Conservation (phyloP, 495 filamentous ascomycete species). For the Hyphodiscus hymeniophilus region DNA sequence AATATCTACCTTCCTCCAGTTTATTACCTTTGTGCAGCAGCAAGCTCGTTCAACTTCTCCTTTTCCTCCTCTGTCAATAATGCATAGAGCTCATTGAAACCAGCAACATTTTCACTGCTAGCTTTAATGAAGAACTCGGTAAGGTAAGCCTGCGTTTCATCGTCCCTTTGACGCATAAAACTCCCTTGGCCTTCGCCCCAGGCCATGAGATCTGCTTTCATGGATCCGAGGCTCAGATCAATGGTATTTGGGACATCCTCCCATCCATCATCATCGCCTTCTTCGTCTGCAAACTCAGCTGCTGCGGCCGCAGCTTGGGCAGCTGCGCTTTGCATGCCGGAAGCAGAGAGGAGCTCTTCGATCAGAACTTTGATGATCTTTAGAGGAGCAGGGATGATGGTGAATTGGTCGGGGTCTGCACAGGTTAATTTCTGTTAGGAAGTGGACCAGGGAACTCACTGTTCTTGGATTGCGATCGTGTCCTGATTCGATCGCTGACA, state of each 20-base stretch:
- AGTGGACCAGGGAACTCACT: slow-evolving; percentile 34
- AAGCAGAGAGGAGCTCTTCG: slow-evolving; percentile 71
- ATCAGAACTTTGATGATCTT: slow-evolving; percentile 96
- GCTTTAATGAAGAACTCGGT: slow-evolving; percentile 72
- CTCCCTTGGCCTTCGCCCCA: slow-evolving; percentile 49
- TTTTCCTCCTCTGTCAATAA: slow-evolving; percentile 66
- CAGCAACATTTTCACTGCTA: slow-evolving; percentile 54
- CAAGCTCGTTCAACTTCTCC: slow-evolving; percentile 47
- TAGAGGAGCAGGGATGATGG: slow-evolving; percentile 75
- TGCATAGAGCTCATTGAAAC: slow-evolving; percentile 66
- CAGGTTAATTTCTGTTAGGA: neutral
- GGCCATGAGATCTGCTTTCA: slow-evolving; percentile 71
- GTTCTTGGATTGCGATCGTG: slow-evolving; percentile 73
- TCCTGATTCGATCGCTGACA: slow-evolving; percentile 79
- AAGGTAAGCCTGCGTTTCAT: slow-evolving; percentile 83
- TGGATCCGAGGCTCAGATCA: slow-evolving; percentile 59
- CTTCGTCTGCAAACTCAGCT: slow-evolving; percentile 45
- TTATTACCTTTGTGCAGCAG: slow-evolving; percentile 4
- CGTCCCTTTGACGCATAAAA: slow-evolving; percentile 65
- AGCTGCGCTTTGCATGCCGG: slow-evolving; percentile 30
- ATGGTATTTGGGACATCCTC: slow-evolving; percentile 85
- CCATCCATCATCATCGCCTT: slow-evolving; percentile 61
- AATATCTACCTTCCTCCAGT: neutral
- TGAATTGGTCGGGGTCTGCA: slow-evolving; percentile 87
- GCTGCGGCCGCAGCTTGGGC: slow-evolving; percentile 42